These are phyloP conservation scores for Neofusicoccum parvum DNA, from an alignment of 2,329 filamentous ascomycete species.

Conservation along the genomic window DNA sequence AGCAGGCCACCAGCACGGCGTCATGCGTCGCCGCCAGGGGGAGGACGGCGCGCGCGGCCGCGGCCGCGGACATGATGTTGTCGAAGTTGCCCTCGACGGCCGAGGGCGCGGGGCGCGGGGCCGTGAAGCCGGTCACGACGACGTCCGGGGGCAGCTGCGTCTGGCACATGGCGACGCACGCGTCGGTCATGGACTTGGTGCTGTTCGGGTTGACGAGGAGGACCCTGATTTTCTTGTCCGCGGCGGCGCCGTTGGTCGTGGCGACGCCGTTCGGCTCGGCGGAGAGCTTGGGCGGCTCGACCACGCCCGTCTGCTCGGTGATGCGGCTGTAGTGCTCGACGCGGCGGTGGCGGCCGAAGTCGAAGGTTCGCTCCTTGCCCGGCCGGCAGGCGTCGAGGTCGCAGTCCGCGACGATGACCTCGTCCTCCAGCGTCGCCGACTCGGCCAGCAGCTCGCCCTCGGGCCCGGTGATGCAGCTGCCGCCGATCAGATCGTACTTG, in stretches of 20 bases:
- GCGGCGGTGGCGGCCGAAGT: slow-evolving; percentile 28
- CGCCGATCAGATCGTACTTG: slow-evolving; percentile 49
- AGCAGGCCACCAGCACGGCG: slow-evolving; percentile 54
- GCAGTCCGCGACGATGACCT: slow-evolving; percentile 52
- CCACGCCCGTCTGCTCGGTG: slow-evolving; percentile 26
- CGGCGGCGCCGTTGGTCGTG: neutral
- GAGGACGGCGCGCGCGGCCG: slow-evolving; percentile 49
- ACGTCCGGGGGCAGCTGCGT: slow-evolving; percentile 51
- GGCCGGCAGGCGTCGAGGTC: slow-evolving; percentile 49
- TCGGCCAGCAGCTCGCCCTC: slow-evolving; percentile 53
- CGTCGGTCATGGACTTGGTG: slow-evolving; percentile 50
- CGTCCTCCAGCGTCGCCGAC: slow-evolving; percentile 49
- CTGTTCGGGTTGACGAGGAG: slow-evolving; percentile 54
- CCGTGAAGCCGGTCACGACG: slow-evolving; percentile 54
- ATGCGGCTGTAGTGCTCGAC: slow-evolving; percentile 27
- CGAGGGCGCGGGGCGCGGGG: slow-evolving; percentile 51
- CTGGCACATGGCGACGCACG: slow-evolving; percentile 48
- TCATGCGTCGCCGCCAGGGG: slow-evolving; percentile 48
- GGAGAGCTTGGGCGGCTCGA: slow-evolving; percentile 37
- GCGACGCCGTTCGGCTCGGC: slow-evolving; percentile 1
- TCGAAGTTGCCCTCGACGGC: slow-evolving; percentile 56
- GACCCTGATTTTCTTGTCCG: slow-evolving; percentile 38
- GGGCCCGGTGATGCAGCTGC: slow-evolving; percentile 50
- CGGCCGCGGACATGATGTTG: slow-evolving; percentile 53
- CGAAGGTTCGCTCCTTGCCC: slow-evolving; percentile 48